Base-by-base conservation (phyloP, 2,329 filamentous ascomycete species). In the Diplodia sapinea region DNA sequence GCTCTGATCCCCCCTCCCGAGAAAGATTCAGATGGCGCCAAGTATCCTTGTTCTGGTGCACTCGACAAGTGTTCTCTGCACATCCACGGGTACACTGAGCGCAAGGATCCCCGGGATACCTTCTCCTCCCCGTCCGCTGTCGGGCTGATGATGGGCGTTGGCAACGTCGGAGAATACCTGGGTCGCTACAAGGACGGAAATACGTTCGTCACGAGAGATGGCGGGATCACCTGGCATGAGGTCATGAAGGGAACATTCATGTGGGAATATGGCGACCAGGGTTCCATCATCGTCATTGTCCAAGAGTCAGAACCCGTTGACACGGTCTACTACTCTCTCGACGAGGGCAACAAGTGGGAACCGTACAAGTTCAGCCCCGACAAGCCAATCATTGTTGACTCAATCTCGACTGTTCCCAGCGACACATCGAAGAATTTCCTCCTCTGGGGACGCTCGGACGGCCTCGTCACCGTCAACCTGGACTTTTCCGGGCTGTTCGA, bases 211-310 rank as follows among this genome's bases (percentile, higher is more conserved):
- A 96, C 93, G 12, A 85, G 86, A 0, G 94, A 99, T 77, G 95
- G 91, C n/a, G 96, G 96, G 66, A 85, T 98, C 63, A 91, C 83
- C 49, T 99, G 95, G 95, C 89, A 85, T 71, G 87, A 89, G 68
- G 88, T 94, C 69, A 94, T 91, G 80, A 94, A 96, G 79, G 96
- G 95, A 6, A 87, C 86, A 43, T 97, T 93, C 84, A 90, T 91
- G 74, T 99, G 93, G 93, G 92, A 96, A 74, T 97, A 93, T 76
- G 96, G 95, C 68, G 96, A 99, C 73, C 93, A 97, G 77, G 95
- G 95, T 33, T 95, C 93, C 6, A 90, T 98, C 73, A 88, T 98
- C 70, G 92, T 96, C 51, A 89, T 99, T 59, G 93, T 94, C 26
- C 90, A 90, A 70, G 80, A 83, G 1, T 50, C 50, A 26, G 57